A percentile compares a stretch with the other conserved stretches of the same genome.
These are phyloP conservation scores for Draba incana DNA, from an alignment of 345 rosid genomes.

Conservation along the genomic window DNA sequence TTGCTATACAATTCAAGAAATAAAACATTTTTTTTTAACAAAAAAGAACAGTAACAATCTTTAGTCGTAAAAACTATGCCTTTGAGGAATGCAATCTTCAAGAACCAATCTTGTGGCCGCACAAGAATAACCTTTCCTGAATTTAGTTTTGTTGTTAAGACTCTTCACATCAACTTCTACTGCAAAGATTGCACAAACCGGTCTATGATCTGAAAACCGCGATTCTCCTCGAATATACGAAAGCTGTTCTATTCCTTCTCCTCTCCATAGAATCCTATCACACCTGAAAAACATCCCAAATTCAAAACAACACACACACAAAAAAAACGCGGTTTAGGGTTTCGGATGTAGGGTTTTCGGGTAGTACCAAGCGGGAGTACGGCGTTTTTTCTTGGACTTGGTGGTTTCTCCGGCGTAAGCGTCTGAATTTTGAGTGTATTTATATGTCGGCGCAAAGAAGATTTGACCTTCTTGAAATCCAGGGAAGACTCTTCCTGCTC, in stretches of 20 bases:
- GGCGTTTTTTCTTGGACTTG: slow-evolving; percentile 89
- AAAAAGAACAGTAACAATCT: slow-evolving; percentile 22
- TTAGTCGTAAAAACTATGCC: slow-evolving; percentile 66
- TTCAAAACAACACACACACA: slow-evolving; percentile 2
- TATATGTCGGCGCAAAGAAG: slow-evolving; percentile 88
- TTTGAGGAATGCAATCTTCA: slow-evolving; percentile 63
- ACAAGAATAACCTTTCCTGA: slow-evolving; percentile 77
- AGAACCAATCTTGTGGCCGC: slow-evolving; percentile 49
- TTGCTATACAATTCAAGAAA: slow-evolving; percentile 41
- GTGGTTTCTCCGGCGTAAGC: slow-evolving; percentile 84
- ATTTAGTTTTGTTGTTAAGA: slow-evolving; percentile 43
- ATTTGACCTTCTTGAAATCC: slow-evolving; percentile 85
- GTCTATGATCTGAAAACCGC: slow-evolving; percentile 91
- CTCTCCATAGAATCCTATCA: slow-evolving; percentile 87
- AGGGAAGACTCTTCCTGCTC: slow-evolving; percentile 79
- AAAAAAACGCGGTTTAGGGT: neutral
- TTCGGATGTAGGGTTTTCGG: neutral
- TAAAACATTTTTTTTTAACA: slow-evolving; percentile 9
- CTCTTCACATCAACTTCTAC: slow-evolving; percentile 64
- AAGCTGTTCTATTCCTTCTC: slow-evolving; percentile 77
- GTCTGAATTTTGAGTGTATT: slow-evolving; percentile 84
- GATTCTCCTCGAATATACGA: slow-evolving; percentile 81
- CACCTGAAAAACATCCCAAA: slow-evolving; percentile 60
- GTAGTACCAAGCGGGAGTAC: slow-evolving; percentile 95
- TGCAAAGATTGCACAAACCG: slow-evolving; percentile 78